phyloP scores from a whole-genome alignment of 495 filamentous ascomycete species.

The Podospora conica region DNA sequence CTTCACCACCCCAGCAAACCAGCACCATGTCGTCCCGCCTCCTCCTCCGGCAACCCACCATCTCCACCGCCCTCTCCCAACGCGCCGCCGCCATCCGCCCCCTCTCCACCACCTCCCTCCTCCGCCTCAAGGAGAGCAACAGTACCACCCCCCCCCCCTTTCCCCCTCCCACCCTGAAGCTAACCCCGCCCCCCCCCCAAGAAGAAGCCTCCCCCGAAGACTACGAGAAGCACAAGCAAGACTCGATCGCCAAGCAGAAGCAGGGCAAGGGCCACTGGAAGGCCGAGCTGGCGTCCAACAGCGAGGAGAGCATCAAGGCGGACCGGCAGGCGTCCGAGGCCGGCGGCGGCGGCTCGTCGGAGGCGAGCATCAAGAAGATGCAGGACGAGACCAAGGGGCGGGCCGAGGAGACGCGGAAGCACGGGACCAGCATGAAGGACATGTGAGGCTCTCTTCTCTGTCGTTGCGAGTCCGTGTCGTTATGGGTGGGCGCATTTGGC shows the following conservation, averaged over 20 bases:
- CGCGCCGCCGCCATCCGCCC: background rate
- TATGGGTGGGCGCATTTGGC: background rate
- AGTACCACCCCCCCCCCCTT: conserved; percentile 5
- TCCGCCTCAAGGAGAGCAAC: conserved; percentile 19
- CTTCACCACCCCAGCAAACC: background rate
- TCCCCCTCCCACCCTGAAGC: background rate
- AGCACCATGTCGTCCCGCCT: conserved; percentile 5
- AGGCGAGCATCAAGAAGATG: conserved; percentile 35
- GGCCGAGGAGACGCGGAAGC: conserved; percentile 44
- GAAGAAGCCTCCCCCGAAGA: conserved; percentile 28
- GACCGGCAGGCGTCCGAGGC: conserved; percentile 27
- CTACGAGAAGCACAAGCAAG: conserved; percentile 67
- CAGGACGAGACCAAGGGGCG: conserved; percentile 46
- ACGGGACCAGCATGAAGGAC: conserved; percentile 41
- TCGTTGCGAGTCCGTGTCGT: too few relatives aligned
- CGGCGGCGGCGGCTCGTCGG: conserved; percentile 15
- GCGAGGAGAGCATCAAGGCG: conserved; percentile 67
- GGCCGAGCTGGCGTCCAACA: conserved; percentile 68
- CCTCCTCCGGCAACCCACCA: background rate
- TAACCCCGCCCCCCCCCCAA: conserved; percentile 8
- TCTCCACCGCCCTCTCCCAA: background rate
- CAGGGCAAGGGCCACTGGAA: conserved; percentile 77
- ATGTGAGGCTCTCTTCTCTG: conserved; percentile 24
- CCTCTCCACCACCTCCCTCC: conserved; percentile 4
- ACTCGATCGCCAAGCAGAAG: conserved; percentile 62